phyloP scores from a whole-genome alignment of 768 basidiomycete genomes.

The Mycena galopus region DNA sequence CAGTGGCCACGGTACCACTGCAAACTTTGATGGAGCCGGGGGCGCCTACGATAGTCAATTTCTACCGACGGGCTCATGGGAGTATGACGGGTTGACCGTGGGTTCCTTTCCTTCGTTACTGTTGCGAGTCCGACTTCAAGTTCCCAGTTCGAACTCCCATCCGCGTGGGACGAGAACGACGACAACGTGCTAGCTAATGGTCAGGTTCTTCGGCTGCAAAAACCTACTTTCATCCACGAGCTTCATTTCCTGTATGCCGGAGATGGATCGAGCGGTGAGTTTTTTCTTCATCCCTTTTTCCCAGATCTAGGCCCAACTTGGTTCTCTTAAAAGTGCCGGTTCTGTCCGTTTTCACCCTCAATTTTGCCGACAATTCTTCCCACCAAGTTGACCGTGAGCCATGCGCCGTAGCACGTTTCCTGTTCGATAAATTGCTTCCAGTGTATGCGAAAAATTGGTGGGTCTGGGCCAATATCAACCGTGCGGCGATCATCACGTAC shows the following conservation, averaged over 20 bases:
- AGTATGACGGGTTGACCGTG: constrained; percentile 56
- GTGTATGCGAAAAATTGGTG: constrained; percentile 63
- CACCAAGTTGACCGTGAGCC: constrained; percentile 51
- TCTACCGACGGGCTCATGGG: constrained; percentile 55
- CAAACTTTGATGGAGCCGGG: constrained; percentile 55
- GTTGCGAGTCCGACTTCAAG: background rate
- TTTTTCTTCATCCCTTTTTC: background rate
- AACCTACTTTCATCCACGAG: constrained; percentile 56
- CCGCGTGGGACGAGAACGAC: constrained; percentile 51
- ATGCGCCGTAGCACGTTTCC: background rate
- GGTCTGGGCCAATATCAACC: constrained; percentile 54
- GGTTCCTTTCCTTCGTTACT: constrained; percentile 8
- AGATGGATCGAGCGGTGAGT: constrained; percentile 51
- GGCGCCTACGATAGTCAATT: constrained; percentile 56
- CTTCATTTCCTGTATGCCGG: constrained; percentile 64
- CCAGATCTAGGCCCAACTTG: no score
- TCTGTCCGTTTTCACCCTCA: constrained; percentile 51
- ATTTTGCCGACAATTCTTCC: constrained; percentile 52
- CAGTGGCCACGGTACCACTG: constrained; percentile 41
- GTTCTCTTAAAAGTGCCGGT: constrained; percentile 43
- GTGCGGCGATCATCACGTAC: constrained; percentile 60
- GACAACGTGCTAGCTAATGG: constrained; percentile 62
- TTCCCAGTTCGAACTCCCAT: constrained; percentile 59
- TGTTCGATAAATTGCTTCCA: constrained; percentile 34
- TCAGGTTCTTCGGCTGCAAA: constrained; percentile 53